Base-by-base conservation (phyloP, 108 stramenopile genomes). In the Skeletonema menzelii region DNA sequence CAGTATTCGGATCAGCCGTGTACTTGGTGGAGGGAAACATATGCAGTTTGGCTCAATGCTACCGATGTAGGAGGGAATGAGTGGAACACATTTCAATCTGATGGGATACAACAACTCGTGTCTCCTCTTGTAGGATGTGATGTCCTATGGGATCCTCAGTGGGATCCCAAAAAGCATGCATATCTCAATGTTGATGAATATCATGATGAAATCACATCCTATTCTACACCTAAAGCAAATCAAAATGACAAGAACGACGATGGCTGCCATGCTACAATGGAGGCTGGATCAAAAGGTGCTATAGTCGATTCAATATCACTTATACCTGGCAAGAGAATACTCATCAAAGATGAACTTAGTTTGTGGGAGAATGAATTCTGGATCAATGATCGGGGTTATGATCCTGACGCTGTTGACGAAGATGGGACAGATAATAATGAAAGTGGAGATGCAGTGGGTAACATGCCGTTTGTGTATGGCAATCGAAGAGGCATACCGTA, bases 311-410 rank as follows among this genome's bases (percentile, higher is more conserved):
- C 84, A 14, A 82, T 77, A 31, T 83, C 84, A 37, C 82, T 94
- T 70, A 86, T 87, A 55, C 93, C 93, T 11, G 93, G 93, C 27
- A 81, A 79, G 19, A 65, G 84, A 69, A 90, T 94, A 60, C 76
- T 84, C 7, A 88, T 94, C 20, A 66, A 83, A 38, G 93, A 94
- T 80, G 90, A 94, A 72, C 68, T 94, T 19, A 84, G 82, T 63
- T 75, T 94, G 49, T 94, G 90, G 85, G 26, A 79, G 8, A 72
- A 91, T 66, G 80, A 86, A 10, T 87, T 94, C 58, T 94, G 88
- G 86, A 94, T 94, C 34, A 88, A 94, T 57, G 93, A 94, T 83
- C 86, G 93, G 0, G 93, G 93, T 8, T 86, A 80, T 44, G 89
- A 94, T 72, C 87, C 89, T 27, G 85, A 85, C 24, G 77, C 79